Evolutionary conservation across 140 eudicot genomes (phyloP), one percentile per base, ranked within the genome.

Genomic region (Flaveria floridana): DNA sequence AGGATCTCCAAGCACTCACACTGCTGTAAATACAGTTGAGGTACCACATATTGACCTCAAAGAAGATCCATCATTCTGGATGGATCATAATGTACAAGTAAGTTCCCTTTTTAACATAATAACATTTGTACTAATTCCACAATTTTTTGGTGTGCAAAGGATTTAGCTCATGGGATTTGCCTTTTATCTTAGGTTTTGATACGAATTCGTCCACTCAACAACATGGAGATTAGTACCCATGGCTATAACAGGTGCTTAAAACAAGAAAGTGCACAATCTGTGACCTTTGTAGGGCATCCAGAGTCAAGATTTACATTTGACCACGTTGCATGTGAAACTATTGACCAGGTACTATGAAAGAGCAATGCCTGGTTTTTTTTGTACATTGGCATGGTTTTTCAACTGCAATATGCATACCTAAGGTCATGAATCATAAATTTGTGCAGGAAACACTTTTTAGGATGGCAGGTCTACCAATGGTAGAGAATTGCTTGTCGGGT

Each of bases 401-500:
- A 26, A 57, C 37, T 34, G 67, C 46, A 19, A 18, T 46, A 41
- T 41, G 37, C 25, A 48, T 56, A 61, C 19, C 13, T 23, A 11
- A 13, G 6, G 23, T 28, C 56, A 78, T 16, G 52, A 68, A 25
- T 34, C 10, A 26, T 44, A 19, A 51, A 68, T 21, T 34, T 70
- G 61, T 82, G 82, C 87, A 94, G 99, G 99, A 94, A 79, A 90
- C 94, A 48, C 92, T 94, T 72, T 94, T 94, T 65, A 82, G 95
- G 82, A 87, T 88, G 92, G 95, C 85, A 81, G 99, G 99, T 76
- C 78, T 94, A 76, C 99, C 99, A 14, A 94, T 94, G 97, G 97
- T 94, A 70, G 99, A 94, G 87, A 94, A 94, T 77, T 94, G 99
- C 78, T 82, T 94, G 80, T 90, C 92, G 2, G 99, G 99, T 51